Conservation (phyloP, 768 basidiomycete species). For the Mycena filopes region DNA sequence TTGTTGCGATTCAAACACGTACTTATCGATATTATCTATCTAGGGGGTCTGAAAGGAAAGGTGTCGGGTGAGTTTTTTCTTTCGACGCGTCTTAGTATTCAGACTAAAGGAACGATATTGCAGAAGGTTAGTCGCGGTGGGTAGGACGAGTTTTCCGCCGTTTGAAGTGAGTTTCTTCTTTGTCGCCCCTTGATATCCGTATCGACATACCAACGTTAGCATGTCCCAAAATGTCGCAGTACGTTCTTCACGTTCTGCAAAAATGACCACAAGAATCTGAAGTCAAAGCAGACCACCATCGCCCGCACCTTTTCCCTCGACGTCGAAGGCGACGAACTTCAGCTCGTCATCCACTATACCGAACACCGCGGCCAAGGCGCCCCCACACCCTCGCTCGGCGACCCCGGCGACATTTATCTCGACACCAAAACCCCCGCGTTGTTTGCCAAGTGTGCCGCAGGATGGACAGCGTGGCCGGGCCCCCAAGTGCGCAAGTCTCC, state of each 20-base stretch:
- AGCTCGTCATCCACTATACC: constrained; percentile 9
- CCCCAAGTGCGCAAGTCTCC: neutral
- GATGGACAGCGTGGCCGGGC: constrained; percentile 21
- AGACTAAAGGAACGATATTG: too few relatives aligned
- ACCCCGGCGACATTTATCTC: constrained; percentile 21
- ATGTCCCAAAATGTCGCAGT: neutral
- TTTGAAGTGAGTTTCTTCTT: too few relatives aligned
- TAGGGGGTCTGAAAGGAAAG: too few relatives aligned
- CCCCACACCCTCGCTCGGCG: constrained; percentile 12
- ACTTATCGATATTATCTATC: too few relatives aligned
- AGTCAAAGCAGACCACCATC: neutral
- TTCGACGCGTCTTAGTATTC: too few relatives aligned
- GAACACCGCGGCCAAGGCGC: constrained; percentile 7
- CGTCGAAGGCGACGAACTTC: too few relatives aligned
- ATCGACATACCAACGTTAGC: too few relatives aligned
- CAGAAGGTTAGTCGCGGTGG: too few relatives aligned
- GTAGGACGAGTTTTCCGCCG: too few relatives aligned
- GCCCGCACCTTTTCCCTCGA: constrained; percentile 4
- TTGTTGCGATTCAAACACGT: too few relatives aligned
- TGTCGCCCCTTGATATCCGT: too few relatives aligned
- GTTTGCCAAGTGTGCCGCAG: constrained; percentile 4
- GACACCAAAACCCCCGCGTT: constrained; percentile 12
- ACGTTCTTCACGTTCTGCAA: neutral
- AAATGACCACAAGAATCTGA: neutral
- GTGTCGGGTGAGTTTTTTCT: too few relatives aligned